These are phyloP conservation scores for Monascus purpureus DNA, from an alignment of 495 filamentous ascomycete species.

Conservation along the genomic window DNA sequence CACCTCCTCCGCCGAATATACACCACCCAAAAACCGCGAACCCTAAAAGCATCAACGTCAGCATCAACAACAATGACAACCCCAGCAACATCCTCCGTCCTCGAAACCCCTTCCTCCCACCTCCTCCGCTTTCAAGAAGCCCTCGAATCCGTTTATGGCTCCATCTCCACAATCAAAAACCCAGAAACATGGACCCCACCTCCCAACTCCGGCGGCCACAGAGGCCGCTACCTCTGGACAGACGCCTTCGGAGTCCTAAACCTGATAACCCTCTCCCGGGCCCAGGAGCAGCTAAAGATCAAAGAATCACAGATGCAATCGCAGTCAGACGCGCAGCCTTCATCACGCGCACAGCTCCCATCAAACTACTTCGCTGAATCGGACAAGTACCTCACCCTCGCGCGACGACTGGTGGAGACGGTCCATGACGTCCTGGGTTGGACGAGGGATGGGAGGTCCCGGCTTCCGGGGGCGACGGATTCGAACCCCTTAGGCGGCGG, in stretches of 20 bases:
- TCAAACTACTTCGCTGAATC: too few relatives aligned
- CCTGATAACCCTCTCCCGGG: constrained; percentile 44
- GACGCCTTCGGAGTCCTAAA: constrained; percentile 59
- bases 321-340: constrained; percentile 5
- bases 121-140: constrained; percentile 23
- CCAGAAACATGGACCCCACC: constrained; percentile 29
- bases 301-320: neutral
- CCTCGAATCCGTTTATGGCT: constrained; percentile 28
- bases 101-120: constrained; percentile 13
- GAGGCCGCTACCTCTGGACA: constrained; percentile 55
- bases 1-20: too few relatives aligned
- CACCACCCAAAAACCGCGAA: too few relatives aligned
- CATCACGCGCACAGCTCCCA: too few relatives aligned
- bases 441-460: constrained; percentile 33
- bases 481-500: constrained; percentile 43
- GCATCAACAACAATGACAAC: constrained; percentile 11
- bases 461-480: constrained; percentile 41
- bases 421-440: constrained; percentile 45
- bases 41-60: neutral
- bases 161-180: constrained; percentile 15
- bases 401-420: constrained; percentile 32
- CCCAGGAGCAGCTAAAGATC: constrained; percentile 7
- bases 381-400: constrained; percentile 37
- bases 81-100: constrained; percentile 1
- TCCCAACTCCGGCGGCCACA: constrained; percentile 42